Conservation (phyloP, 2,329 filamentous ascomycete genomes). For the Talaromyces pinophilus region DNA sequence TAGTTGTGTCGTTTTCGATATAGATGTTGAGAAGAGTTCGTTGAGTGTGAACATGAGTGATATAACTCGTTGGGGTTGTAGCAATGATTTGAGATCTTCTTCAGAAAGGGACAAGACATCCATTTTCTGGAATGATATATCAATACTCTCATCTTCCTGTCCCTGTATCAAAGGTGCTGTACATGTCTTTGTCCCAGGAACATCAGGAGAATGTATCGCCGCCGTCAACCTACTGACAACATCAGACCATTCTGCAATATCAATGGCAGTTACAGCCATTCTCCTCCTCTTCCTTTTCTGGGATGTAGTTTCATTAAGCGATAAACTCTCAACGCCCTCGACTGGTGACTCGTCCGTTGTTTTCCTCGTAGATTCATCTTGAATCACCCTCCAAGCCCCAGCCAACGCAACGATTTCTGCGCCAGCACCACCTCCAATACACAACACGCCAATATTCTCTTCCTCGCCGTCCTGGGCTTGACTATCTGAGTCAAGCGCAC, state of each 20-base stretch:
- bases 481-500: conserved; percentile 16
- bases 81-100: conserved; percentile 40
- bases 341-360: not conserved
- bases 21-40: conserved; percentile 81
- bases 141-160: conserved; percentile 25
- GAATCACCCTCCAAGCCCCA: conserved; percentile 51
- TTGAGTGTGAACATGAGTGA: conserved; percentile 94
- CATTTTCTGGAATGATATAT: conserved; percentile 49
- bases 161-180: conserved; percentile 33
- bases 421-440: conserved; percentile 66
- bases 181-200: conserved; percentile 33
- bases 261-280: conserved; percentile 65
- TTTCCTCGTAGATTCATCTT: not conserved
- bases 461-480: not conserved
- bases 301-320: not conserved
- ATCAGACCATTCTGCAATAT: conserved; percentile 75
- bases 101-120: conserved; percentile 53
- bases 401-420: conserved; percentile 67
- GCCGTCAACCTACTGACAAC: conserved; percentile 62
- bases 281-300: not conserved
- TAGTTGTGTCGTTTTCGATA: conserved; percentile 73
- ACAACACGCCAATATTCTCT: conserved; percentile 48
- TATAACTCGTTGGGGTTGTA: conserved; percentile 54
- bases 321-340: not conserved
- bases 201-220: conserved; percentile 50